Conservation (phyloP, 176 grass and related monocot species). For the Eremochloa ophiuroides region DNA sequence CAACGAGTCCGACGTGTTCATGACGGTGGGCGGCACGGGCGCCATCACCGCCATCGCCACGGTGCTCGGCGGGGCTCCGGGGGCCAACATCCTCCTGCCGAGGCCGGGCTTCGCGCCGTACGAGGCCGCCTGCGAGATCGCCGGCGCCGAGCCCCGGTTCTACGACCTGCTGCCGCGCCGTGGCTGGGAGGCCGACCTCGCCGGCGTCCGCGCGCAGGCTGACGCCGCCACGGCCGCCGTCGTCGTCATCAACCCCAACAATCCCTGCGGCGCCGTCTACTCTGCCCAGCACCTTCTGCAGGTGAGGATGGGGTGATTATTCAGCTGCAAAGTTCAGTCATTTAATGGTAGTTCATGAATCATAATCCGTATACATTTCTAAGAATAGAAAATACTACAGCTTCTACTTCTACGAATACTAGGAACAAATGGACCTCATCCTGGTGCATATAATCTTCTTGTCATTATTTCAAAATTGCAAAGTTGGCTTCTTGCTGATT, state of each 20-base stretch:
- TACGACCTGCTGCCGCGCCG: conserved; percentile 64
- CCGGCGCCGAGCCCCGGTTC: conserved; percentile 62
- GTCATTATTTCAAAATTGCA: neutral
- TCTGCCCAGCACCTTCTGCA: conserved; percentile 58
- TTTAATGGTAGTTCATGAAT: neutral
- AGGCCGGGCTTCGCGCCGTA: conserved; percentile 74
- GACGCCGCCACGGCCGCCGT: conserved; percentile 50
- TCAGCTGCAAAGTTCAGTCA: neutral
- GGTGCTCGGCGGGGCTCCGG: conserved; percentile 55
- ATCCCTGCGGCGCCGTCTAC: conserved; percentile 67
- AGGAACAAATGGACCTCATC: neutral
- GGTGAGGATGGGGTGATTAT: conserved; percentile 24
- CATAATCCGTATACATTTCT: neutral
- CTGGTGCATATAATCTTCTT: neutral
- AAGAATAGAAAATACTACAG: neutral
- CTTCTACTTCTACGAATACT: neutral
- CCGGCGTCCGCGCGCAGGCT: conserved; percentile 30
- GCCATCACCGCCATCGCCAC: conserved; percentile 57
- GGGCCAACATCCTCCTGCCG: conserved; percentile 65
- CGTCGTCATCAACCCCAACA: conserved; percentile 94
- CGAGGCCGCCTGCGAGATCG: conserved; percentile 61
- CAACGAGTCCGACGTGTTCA: conserved; percentile 51
- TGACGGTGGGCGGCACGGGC: conserved; percentile 65
- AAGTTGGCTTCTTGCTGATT: neutral
- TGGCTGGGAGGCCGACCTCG: conserved; percentile 63